Evolutionary conservation across 352 stramenopile genomes (phyloP), one percentile per base, ranked within the genome.

Genomic region (Phytophthora foliorum): DNA sequence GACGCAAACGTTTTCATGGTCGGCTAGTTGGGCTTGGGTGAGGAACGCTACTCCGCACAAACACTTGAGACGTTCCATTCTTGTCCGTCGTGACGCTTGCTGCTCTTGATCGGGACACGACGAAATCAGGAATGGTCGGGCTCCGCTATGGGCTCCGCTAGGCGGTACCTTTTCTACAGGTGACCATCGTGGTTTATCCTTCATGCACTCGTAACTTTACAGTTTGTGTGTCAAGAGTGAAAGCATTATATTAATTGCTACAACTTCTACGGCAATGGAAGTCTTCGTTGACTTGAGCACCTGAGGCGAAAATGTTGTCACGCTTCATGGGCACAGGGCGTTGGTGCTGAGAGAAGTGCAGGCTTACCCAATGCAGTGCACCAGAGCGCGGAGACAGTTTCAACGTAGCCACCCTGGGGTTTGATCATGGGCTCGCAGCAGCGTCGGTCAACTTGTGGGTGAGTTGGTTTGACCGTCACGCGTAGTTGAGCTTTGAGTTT

Each of bases 161-260:
- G n/a, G n/a, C n/a, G 21, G 63, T 49, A 58, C 46, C 21, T 38
- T 65, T 61, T 72, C 55, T 67, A 71, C 56, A 25, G 48, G 48
- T 63, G n/a, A 36, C 36, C 36, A 58, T 56, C 27, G 48, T 19
- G 11, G 24, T 17, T 45, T 39, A 51, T 60, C 25, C 7, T 55
- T 34, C 22, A 32, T 29, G 48, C 24, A n/a, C n/a, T n/a, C n/a
- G n/a, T n/a, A n/a, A n/a, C n/a, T n/a, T n/a, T n/a, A n/a, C n/a
- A n/a, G n/a, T n/a, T n/a, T n/a, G n/a, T n/a, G n/a, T n/a, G n/a
- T n/a, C n/a, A n/a, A n/a, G n/a, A n/a, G n/a, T 41, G 34, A 41
- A 41, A 41, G 14, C 13, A 41, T 41, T 41, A n/a, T 25, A 25
- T 46, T 25, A 6, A 25, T 22, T 19, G 14, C n/a, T 46, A 25